These are phyloP conservation scores for Chalciporus pseudorubinellus DNA, from an alignment of 768 basidiomycete genomes.

Conservation along the genomic window DNA sequence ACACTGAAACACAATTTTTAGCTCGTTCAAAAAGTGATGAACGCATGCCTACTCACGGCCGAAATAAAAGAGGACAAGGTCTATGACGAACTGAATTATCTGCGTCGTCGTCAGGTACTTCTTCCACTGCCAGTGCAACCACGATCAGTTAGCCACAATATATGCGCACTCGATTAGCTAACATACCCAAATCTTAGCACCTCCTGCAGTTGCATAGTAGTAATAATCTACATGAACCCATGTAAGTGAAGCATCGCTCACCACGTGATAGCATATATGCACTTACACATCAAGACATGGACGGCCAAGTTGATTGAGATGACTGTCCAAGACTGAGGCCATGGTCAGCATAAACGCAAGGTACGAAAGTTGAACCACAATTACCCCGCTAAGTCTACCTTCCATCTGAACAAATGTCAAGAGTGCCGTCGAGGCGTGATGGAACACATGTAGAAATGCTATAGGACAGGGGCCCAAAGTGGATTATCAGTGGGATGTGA, in stretches of 20 bases:
- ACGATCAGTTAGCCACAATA: neutral
- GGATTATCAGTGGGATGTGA: neutral
- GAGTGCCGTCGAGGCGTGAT: conserved; percentile 92
- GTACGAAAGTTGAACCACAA: neutral
- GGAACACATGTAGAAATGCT: conserved; percentile 98
- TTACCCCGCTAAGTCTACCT: conserved; percentile 82
- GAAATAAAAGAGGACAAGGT: conserved; percentile 19
- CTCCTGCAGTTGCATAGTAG: conserved; percentile 92
- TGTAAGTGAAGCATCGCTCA: neutral
- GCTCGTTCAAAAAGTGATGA: neutral
- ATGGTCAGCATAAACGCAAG: neutral
- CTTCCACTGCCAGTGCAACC: conserved; percentile 28
- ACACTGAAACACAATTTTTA: conserved; percentile 13
- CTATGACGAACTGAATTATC: conserved; percentile 27
- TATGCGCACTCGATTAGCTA: neutral
- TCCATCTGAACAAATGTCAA: conserved; percentile 90
- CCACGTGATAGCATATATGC: neutral
- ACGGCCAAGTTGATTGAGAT: conserved; percentile 85
- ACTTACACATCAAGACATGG: conserved; percentile 94
- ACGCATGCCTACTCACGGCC: conserved; percentile 16
- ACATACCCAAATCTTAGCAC: conserved; percentile 24
- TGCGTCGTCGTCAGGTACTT: conserved; percentile 26
- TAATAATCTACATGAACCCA: conserved; percentile 83
- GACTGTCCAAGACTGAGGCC: conserved; percentile 79
- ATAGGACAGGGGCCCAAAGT: neutral